A percentile compares a stretch with the other conserved stretches of the same genome.
These are phyloP conservation scores for Suillus cothurnatus DNA, from an alignment of 768 basidiomycete species.

Conservation along the genomic window DNA sequence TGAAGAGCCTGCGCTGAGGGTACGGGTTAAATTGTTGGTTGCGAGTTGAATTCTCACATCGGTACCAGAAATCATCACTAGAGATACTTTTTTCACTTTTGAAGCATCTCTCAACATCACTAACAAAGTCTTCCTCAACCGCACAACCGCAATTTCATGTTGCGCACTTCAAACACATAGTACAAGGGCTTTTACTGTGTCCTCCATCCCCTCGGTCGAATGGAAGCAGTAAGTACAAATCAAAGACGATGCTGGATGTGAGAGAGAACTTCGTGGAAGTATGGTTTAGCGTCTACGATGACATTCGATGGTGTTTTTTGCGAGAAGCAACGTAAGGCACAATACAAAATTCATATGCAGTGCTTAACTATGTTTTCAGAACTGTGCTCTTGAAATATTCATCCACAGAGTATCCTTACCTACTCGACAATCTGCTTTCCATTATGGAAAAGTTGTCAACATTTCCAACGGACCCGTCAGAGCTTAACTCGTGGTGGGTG, in stretches of 20 bases:
- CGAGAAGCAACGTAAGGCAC: slow-evolving; percentile 67
- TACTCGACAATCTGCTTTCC: slow-evolving; percentile 55
- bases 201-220: slow-evolving; percentile 47
- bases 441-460: slow-evolving; percentile 68
- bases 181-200: slow-evolving; percentile 60
- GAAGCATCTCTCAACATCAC: slow-evolving; percentile 73
- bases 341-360: slow-evolving; percentile 1
- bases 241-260: slow-evolving; percentile 58
- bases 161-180: slow-evolving; percentile 66
- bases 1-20: slow-evolving; percentile 73
- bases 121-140: slow-evolving; percentile 45
- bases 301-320: slow-evolving; percentile 89
- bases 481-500: slow-evolving; percentile 82
- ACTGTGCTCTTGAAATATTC: slow-evolving; percentile 28
- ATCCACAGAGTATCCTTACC: slow-evolving; percentile 38
- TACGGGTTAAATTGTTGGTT: slow-evolving; percentile 38
- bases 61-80: slow-evolving; percentile 61
- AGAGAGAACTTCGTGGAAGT: slow-evolving; percentile 63
- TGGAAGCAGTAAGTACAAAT: slow-evolving; percentile 27
- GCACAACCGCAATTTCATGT: slow-evolving; percentile 66
- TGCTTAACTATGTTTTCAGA: slow-evolving; percentile 12
- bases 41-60: slow-evolving; percentile 7
- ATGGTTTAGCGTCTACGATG: slow-evolving; percentile 79
- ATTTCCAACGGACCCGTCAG: slow-evolving; percentile 70
- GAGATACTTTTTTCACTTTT: slow-evolving; percentile 77